phyloP scores from a whole-genome alignment of 2,329 filamentous ascomycete species.

The Colletotrichum magnum region DNA sequence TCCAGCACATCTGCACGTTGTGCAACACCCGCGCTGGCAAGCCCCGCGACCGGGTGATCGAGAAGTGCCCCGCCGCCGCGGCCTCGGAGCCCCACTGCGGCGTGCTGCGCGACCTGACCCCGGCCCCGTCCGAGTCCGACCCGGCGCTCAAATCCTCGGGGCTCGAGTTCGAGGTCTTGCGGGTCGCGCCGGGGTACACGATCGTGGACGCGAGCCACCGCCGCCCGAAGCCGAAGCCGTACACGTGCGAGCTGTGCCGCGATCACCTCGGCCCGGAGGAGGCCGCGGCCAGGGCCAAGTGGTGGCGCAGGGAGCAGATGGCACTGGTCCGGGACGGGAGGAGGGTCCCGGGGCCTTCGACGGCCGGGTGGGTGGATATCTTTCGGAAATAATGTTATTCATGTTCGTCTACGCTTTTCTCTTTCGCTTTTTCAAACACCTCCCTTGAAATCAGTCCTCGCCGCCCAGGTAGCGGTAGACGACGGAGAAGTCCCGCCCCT shows the following conservation, averaged over 20 bases:
- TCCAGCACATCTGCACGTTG: constrained; percentile 16
- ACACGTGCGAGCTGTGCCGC: constrained; percentile 25
- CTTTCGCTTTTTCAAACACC: background rate
- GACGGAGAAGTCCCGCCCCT: constrained; percentile 84
- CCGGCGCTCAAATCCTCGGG: constrained; percentile 22
- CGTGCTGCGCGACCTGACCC: constrained; percentile 11
- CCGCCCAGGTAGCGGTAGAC: constrained; percentile 80
- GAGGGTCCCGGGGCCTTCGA: constrained; percentile 7
- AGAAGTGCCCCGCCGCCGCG: constrained; percentile 12
- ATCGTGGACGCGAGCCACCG: constrained; percentile 5
- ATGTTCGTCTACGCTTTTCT: background rate
- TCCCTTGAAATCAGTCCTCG: constrained; percentile 54
- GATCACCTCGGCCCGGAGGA: constrained; percentile 25
- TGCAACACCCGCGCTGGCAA: constrained; percentile 27
- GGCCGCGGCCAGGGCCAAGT: constrained; percentile 12
- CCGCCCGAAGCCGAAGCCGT: constrained; percentile 8
- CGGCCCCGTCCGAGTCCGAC: constrained; percentile 6
- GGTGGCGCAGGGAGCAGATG: constrained; percentile 18
- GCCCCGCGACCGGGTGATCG: constrained; percentile 14
- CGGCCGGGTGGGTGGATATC: constrained; percentile 18
- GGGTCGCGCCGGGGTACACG: constrained; percentile 18
- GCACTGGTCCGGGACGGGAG: constrained; percentile 4
- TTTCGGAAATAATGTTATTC: constrained; percentile 10
- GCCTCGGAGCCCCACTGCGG: constrained; percentile 14
- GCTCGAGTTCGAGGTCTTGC: constrained; percentile 26